These are phyloP conservation scores for Ceratocystis cacaofunesta DNA, from an alignment of 2,329 filamentous ascomycete species.

Conservation along the genomic window DNA sequence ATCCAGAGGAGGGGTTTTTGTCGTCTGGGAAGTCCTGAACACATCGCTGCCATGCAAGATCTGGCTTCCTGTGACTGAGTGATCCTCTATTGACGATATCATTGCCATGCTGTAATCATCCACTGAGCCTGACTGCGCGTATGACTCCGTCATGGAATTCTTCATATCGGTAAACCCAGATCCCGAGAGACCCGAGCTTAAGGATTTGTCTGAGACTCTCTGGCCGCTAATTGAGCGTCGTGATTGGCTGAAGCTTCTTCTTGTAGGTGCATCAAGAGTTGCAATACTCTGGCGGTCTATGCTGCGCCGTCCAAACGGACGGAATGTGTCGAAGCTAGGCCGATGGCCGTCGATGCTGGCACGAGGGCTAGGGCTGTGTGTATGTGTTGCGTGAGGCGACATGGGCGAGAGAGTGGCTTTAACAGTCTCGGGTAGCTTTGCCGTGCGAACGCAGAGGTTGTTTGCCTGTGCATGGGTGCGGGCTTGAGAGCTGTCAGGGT, in stretches of 20 bases:
- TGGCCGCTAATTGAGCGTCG: constrained; percentile 37
- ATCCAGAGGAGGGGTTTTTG: background rate
- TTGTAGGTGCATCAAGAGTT: constrained; percentile 29
- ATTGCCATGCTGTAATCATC: constrained; percentile 59
- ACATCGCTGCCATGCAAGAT: constrained; percentile 78
- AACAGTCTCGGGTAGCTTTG: constrained; percentile 40
- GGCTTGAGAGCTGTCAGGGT: background rate
- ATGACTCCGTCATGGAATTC: constrained; percentile 55
- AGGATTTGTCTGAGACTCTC: background rate
- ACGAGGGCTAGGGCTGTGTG: constrained; percentile 36
- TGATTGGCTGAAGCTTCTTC: constrained; percentile 49
- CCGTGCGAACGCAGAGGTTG: constrained; percentile 24
- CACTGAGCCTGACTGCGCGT: constrained; percentile 47
- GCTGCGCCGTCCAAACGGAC: constrained; percentile 35
- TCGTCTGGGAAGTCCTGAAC: constrained; percentile 35
- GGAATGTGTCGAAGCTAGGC: constrained; percentile 39
- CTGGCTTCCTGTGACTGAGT: constrained; percentile 56
- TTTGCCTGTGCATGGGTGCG: constrained; percentile 17
- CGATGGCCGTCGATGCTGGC: constrained; percentile 38
- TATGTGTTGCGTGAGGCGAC: constrained; percentile 30
- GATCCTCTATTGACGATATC: constrained; percentile 57
- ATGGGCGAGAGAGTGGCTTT: constrained; percentile 45
- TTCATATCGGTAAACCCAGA: constrained; percentile 32
- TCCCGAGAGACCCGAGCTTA: background rate
- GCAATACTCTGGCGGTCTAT: constrained; percentile 33